Percentiles rank a stretch among this genome's conserved stretches.
Evolutionary conservation across 768 basidiomycete genomes (phyloP).

Genomic region (Neoboletus brunneissimus): DNA sequence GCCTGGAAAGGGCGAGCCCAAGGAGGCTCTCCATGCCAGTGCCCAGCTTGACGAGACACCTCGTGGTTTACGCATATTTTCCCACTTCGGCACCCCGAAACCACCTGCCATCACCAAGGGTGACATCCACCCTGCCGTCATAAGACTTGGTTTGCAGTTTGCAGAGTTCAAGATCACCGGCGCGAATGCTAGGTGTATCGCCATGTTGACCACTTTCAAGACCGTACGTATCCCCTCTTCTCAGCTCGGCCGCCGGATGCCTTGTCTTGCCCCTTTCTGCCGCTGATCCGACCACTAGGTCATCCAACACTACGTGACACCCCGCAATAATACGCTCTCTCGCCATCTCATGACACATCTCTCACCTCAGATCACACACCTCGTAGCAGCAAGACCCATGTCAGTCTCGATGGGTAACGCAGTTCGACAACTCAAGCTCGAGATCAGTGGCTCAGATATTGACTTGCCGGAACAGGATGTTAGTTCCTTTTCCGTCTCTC

Average conservation of each 20-base stretch:
- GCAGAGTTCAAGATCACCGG: constrained; percentile 90
- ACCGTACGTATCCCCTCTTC: constrained; percentile 51
- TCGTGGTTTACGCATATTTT: constrained; percentile 77
- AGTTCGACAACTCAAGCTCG: constrained; percentile 89
- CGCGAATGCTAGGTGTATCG: constrained; percentile 93
- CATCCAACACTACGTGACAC: constrained; percentile 87
- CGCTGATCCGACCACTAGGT: constrained; percentile 48
- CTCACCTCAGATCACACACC: constrained; percentile 88
- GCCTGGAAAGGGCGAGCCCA: constrained; percentile 24
- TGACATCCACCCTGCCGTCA: constrained; percentile 87
- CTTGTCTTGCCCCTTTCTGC: background rate
- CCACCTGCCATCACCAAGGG: constrained; percentile 56
- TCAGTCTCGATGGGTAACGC: constrained; percentile 94
- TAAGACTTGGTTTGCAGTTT: constrained; percentile 86
- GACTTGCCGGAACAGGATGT: constrained; percentile 96
- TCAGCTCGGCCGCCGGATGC: background rate
- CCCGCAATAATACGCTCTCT: constrained; percentile 80
- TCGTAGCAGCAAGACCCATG: constrained; percentile 86
- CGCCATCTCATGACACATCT: constrained; percentile 90
- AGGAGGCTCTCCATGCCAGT: constrained; percentile 29
- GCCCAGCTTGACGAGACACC: constrained; percentile 35
- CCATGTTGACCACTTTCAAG: constrained; percentile 88
- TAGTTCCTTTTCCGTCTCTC: constrained; percentile 18
- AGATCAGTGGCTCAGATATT: constrained; percentile 89
- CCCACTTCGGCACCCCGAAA: constrained; percentile 81